phyloP scores from a whole-genome alignment of 768 basidiomycete genomes.

The Terana coerulea region DNA sequence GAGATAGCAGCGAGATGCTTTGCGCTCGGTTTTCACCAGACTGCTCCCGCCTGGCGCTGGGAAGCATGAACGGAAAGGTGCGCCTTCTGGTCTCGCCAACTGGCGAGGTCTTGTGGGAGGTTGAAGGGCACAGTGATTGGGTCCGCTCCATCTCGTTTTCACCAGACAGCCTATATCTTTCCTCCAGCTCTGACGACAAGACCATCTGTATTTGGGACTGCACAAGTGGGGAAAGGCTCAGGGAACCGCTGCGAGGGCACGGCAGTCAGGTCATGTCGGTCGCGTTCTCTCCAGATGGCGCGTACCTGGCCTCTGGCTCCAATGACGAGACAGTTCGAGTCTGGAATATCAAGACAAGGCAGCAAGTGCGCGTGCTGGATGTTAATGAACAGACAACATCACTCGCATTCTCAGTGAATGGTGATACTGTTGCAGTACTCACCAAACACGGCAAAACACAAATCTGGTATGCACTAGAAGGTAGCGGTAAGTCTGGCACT shows the following conservation, averaged over 20 bases:
- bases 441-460: too few species aligned
- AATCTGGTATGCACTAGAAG: too few species aligned
- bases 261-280: background rate
- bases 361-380: background rate
- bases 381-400: too few species aligned
- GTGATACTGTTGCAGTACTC: too few species aligned
- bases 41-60: too few species aligned
- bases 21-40: too few species aligned
- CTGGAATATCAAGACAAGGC: background rate
- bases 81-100: too few species aligned
- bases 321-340: background rate
- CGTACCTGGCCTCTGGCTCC: background rate
- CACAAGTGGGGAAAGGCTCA: background rate
- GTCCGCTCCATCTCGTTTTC: constrained; percentile 1
- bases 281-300: background rate
- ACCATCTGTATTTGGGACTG: constrained; percentile 1
- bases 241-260: background rate
- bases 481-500: too few species aligned
- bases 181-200: background rate
- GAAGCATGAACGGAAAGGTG: too few species aligned
- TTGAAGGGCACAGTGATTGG: background rate
- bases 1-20: too few species aligned
- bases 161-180: background rate
- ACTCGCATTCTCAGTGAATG: too few species aligned
- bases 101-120: too few species aligned